Base-by-base conservation (phyloP, 352 stramenopile genomes). In the Pseudoperonospora humuli region DNA sequence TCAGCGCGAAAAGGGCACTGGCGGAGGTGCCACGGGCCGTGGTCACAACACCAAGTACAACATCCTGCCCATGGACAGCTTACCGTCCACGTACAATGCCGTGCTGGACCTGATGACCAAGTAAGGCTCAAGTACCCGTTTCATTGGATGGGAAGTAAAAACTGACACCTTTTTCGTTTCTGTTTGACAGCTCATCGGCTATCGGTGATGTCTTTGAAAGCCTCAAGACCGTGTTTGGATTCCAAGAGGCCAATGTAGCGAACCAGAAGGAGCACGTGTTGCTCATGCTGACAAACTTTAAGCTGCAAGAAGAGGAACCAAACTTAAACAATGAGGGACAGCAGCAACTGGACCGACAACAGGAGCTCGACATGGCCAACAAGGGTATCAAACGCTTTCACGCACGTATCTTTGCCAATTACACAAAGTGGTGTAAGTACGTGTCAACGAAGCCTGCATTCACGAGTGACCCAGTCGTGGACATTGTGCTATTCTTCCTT, bases 201-300 rank as follows among this genome's bases (percentile, higher is more conserved):
- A 39, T 68, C 26, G 77, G 75, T 41, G 65, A 91, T 39, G 74
- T 91, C 34, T 97, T 95, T 53, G 92, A 97, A 50, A 88, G 93
- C 36, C 50, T 98, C 14, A 95, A 95, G 36, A 87, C 86, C 49
- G 96, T 95, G 28, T 97, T 97, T 57, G 95, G 94, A 3, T 98
- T 98, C 62, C 94, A 99, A 66, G 81, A 95, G 19, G 38, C 70
- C 29, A 95, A 85, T 61, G 67, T 78, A 9, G 57, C 65, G 34
- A 88, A 87, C 54, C 77, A 89, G 52, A 74, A 73, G 46, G 80
- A 89, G 55, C 75, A 93, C 50, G 51, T 91, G 57, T 42, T 85
- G 46, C 60, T 91, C 31, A 64, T 86, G 55, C 51, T 91, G 21
- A 91, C 79, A 23, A 88, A 91, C 61, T 84, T 84, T 45, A 88